Percentiles rank a stretch among this genome's conserved stretches.
Evolutionary conservation across 2,329 filamentous ascomycete species (phyloP).

Genomic region (Kalmusia sp.): DNA sequence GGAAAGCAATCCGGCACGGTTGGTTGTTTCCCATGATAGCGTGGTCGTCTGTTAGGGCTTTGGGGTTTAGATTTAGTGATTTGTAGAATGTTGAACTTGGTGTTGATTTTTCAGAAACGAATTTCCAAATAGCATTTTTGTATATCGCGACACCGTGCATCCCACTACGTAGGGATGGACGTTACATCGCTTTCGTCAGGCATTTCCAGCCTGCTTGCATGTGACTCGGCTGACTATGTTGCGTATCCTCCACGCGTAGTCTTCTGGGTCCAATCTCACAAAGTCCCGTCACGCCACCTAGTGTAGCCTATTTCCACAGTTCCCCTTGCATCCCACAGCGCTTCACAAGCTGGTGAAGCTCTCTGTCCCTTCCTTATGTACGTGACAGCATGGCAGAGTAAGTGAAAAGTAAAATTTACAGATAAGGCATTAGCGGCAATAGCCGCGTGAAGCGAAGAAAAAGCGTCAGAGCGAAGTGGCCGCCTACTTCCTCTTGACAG

Average conservation of each 20-base stretch:
- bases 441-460: conserved; percentile 15
- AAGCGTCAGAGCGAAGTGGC: conserved; percentile 4
- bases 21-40: too few species aligned
- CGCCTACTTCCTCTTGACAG: background rate
- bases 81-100: too few species aligned
- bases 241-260: background rate
- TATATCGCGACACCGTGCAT: too few species aligned
- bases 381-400: conserved; percentile 31
- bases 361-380: conserved; percentile 26
- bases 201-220: background rate
- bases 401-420: conserved; percentile 29
- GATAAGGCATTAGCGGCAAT: conserved; percentile 25
- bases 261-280: background rate
- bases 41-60: too few species aligned
- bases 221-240: background rate
- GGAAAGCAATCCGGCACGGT: too few species aligned
- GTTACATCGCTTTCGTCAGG: background rate
- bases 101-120: too few species aligned
- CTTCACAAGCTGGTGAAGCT: background rate
- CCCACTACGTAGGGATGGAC: too few species aligned
- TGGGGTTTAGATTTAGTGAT: too few species aligned
- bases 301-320: conserved; percentile 2
- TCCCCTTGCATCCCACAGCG: conserved; percentile 5
- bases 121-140: too few species aligned
- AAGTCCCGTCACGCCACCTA: background rate